A percentile compares a stretch with the other conserved stretches of the same genome.
Conservation (phyloP, 2,329 filamentous ascomycete genomes). For the Aaosphaeria arxii region DNA sequence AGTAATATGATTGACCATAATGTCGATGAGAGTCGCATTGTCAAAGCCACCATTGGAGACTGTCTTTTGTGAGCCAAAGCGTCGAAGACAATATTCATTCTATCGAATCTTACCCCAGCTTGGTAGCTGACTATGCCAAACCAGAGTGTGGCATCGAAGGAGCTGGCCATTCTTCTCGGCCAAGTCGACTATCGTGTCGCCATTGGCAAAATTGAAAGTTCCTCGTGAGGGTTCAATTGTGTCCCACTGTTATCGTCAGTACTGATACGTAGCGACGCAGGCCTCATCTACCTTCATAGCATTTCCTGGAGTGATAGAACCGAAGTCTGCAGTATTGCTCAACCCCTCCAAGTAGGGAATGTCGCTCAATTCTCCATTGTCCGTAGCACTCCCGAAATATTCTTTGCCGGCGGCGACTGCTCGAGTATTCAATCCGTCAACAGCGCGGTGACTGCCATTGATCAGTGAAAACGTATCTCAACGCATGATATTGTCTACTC, state of each 20-base stretch:
- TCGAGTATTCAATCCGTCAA: constrained; percentile 20
- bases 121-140: constrained; percentile 43
- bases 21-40: constrained; percentile 39
- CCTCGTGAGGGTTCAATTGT: constrained; percentile 34
- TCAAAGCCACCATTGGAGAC: constrained; percentile 35
- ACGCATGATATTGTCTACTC: too few relatives aligned
- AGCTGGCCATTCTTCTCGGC: constrained; percentile 33
- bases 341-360: constrained; percentile 12
- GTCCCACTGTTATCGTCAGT: constrained; percentile 32
- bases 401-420: constrained; percentile 18
- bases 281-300: constrained; percentile 12
- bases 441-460: constrained; percentile 8
- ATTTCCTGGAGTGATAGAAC: constrained; percentile 22
- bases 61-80: neutral
- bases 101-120: constrained; percentile 48
- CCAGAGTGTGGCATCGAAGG: constrained; percentile 40
- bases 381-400: constrained; percentile 25
- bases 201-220: constrained; percentile 38
- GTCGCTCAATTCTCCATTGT: constrained; percentile 19
- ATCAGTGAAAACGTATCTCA: constrained; percentile 1
- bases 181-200: constrained; percentile 33
- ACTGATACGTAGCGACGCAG: constrained; percentile 4
- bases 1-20: constrained; percentile 44
- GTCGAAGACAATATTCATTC: constrained; percentile 29
- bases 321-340: constrained; percentile 21